Conservation (phyloP, 169 alveolate species). For the Theileria annulata region DNA sequence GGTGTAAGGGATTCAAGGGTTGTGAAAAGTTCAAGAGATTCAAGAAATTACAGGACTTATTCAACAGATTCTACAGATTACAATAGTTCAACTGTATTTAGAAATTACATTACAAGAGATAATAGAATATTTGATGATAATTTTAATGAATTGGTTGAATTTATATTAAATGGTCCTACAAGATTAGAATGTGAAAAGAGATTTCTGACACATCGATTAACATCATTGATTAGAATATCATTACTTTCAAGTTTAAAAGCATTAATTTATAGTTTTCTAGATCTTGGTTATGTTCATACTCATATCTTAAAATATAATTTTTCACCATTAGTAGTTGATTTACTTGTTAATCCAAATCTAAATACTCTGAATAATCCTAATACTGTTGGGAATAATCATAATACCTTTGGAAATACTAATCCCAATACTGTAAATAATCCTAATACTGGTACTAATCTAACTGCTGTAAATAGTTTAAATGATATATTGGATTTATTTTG, state of each 20-base stretch:
- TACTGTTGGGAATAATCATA: too few relatives aligned
- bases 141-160: constrained; percentile 27
- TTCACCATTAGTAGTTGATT: constrained; percentile 32
- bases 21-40: neutral
- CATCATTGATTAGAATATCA: constrained; percentile 33
- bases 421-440: too few relatives aligned
- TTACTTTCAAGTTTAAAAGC: constrained; percentile 43
- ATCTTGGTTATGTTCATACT: neutral
- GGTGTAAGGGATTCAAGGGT: neutral
- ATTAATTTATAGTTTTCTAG: constrained; percentile 20
- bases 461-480: constrained; percentile 23
- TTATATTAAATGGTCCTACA: constrained; percentile 47
- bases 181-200: constrained; percentile 27
- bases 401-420: too few relatives aligned
- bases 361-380: too few relatives aligned
- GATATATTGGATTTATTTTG: constrained; percentile 22
- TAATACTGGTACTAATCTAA: too few relatives aligned
- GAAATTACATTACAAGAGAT: too few relatives aligned
- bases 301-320: neutral
- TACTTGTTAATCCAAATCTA: neutral
- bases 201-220: constrained; percentile 17
- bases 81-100: too few relatives aligned
- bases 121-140: neutral
- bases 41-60: too few relatives aligned
- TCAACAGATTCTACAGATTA: too few relatives aligned